phyloP scores from a whole-genome alignment of 441 rosid genomes.

The Pelargonium citronellum region DNA sequence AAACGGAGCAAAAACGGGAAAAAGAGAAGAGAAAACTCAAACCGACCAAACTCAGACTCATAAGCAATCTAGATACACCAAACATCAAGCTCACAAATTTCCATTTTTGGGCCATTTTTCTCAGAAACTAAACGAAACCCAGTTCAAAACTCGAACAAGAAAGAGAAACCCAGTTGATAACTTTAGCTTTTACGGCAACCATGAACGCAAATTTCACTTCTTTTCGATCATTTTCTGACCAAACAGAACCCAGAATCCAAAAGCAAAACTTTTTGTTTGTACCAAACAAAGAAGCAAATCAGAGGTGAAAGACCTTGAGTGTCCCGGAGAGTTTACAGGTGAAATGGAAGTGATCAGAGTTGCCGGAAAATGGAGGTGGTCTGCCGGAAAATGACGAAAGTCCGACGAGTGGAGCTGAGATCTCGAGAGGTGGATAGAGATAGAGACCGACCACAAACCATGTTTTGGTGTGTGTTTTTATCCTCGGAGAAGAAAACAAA shows the following conservation, averaged over 20 bases:
- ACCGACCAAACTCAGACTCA: neutral
- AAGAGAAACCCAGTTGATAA: constrained; percentile 2
- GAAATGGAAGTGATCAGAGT: neutral
- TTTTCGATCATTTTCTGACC: constrained; percentile 15
- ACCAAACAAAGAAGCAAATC: constrained; percentile 7
- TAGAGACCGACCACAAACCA: constrained; percentile 28
- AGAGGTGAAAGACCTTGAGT: constrained; percentile 19
- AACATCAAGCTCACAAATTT: neutral
- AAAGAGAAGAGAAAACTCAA: constrained; percentile 3
- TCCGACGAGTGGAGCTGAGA: constrained; percentile 27
- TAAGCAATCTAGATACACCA: neutral
- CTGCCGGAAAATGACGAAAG: constrained; percentile 28
- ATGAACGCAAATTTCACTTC: neutral
- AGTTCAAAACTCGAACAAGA: neutral
- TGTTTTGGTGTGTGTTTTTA: constrained; percentile 1
- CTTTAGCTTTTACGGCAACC: neutral
- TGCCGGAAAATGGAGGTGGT: neutral
- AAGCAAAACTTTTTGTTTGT: neutral
- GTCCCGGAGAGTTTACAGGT: neutral
- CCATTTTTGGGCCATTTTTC: neutral
- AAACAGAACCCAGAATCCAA: constrained; percentile 8
- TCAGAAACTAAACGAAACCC: constrained; percentile 22
- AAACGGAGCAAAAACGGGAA: neutral
- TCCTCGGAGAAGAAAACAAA: too few relatives aligned
- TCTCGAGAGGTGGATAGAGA: constrained; percentile 21